phyloP scores from a whole-genome alignment of 306 rosid genomes.

The Dalbergia cochinchinensis region DNA sequence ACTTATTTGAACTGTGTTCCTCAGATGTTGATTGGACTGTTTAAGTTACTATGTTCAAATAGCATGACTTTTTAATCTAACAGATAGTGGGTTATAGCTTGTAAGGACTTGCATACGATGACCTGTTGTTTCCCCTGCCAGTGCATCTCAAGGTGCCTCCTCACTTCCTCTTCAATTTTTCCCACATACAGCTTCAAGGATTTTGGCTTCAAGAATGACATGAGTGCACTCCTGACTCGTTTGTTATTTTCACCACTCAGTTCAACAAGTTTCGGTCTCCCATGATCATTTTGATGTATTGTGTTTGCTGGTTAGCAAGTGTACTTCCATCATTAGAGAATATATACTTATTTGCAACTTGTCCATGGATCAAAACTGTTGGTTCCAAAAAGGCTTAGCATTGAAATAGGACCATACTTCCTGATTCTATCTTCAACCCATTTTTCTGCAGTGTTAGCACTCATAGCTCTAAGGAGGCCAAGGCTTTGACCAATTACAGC shows the following conservation, averaged over 20 bases:
- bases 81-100: not conserved
- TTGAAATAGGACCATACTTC: constrained; percentile 77
- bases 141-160: constrained; percentile 64
- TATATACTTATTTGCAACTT: constrained; percentile 73
- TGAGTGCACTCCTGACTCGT: constrained; percentile 69
- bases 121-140: constrained; percentile 72
- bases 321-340: constrained; percentile 44
- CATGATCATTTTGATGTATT: constrained; percentile 54
- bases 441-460: constrained; percentile 69
- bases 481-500: constrained; percentile 78
- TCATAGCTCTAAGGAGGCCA: constrained; percentile 64
- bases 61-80: not conserved
- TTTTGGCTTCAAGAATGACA: constrained; percentile 78
- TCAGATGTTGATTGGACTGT: no score
- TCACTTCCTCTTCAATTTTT: constrained; percentile 71
- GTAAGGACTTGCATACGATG: constrained; percentile 47
- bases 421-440: constrained; percentile 65
- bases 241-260: constrained; percentile 3
- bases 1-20: no score
- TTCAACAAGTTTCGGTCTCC: constrained; percentile 64
- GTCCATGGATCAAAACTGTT: constrained; percentile 72
- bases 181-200: constrained; percentile 71
- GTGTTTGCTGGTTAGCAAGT: constrained; percentile 56
- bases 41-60: no score
- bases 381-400: constrained; percentile 86